Evolutionary conservation across 139 green algal genomes (phyloP).

Genomic region (Chlamydomonas incerta): DNA sequence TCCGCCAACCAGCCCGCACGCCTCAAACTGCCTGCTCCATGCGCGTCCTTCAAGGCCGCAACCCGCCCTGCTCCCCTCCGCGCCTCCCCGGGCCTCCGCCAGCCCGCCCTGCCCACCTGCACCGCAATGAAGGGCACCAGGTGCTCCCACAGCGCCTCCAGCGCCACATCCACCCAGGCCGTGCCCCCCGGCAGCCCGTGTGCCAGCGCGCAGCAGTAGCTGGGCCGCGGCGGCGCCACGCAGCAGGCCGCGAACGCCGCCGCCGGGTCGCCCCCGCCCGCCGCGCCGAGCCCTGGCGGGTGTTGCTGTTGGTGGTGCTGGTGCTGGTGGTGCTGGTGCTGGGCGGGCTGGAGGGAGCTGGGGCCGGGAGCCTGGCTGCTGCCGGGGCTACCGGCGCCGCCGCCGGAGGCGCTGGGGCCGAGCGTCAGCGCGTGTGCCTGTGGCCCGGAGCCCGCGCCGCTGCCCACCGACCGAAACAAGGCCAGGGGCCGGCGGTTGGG

Average conservation of each 20-base stretch:
- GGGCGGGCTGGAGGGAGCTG: no score
- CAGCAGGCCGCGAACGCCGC: neutral
- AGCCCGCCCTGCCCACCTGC: neutral
- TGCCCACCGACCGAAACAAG: neutral
- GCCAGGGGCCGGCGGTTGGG: neutral
- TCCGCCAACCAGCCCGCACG: no score
- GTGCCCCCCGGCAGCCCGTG: slow-evolving; percentile 48
- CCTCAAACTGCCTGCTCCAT: no score
- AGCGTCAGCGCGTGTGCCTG: neutral
- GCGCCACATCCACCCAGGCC: slow-evolving; percentile 33
- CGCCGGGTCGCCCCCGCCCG: neutral
- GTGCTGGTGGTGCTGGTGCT: no score
- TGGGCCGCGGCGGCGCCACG: slow-evolving; percentile 25
- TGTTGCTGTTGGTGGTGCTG: no score
- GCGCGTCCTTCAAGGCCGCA: no score
- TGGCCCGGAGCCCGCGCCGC: neutral
- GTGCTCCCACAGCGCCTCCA: slow-evolving; percentile 46
- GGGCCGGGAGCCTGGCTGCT: no score
- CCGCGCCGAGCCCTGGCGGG: no score
- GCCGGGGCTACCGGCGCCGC: neutral
- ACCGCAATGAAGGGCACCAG: slow-evolving; percentile 24
- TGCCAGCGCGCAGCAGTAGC: slow-evolving; percentile 44
- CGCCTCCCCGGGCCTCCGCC: no score
- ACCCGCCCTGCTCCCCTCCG: no score
- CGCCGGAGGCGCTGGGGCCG: no score